These are phyloP conservation scores for Fusarium foetens DNA, from an alignment of 2,329 filamentous ascomycete species.

Conservation along the genomic window DNA sequence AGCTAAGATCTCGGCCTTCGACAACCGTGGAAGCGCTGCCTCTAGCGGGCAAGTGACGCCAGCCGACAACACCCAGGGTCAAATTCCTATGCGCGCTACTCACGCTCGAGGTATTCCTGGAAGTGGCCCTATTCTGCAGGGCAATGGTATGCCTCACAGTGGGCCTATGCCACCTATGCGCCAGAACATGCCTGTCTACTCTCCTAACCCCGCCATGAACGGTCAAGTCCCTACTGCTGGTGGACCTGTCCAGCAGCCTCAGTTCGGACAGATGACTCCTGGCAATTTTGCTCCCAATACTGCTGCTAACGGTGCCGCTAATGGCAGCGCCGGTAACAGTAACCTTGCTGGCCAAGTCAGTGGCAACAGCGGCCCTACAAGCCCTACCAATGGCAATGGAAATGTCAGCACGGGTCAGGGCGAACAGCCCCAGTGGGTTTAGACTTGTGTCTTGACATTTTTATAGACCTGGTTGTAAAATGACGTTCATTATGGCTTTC, in stretches of 20 bases:
- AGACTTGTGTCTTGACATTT: slow-evolving; percentile 43
- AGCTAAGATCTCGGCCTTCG: slow-evolving; percentile 79
- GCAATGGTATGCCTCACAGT: slow-evolving; percentile 41
- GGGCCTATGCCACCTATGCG: slow-evolving; percentile 43
- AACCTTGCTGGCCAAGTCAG: slow-evolving; percentile 25
- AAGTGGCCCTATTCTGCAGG: slow-evolving; percentile 50
- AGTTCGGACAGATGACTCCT: slow-evolving; percentile 45
- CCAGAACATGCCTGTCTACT: slow-evolving; percentile 51
- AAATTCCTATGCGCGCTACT: slow-evolving; percentile 60
- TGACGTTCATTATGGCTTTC: slow-evolving; percentile 43
- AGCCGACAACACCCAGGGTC: slow-evolving; percentile 63
- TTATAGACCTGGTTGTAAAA: slow-evolving; percentile 49
- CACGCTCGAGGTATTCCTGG: slow-evolving; percentile 57
- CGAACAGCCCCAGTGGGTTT: slow-evolving; percentile 54
- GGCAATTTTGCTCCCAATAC: slow-evolving; percentile 35
- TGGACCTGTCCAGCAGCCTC: slow-evolving; percentile 45
- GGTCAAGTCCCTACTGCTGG: slow-evolving; percentile 44
- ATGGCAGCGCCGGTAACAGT: slow-evolving; percentile 6
- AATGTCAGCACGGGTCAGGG: slow-evolving; percentile 40
- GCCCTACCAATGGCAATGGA: slow-evolving; percentile 22
- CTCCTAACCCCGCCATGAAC: slow-evolving; percentile 47
- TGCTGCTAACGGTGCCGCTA: slow-evolving; percentile 4
- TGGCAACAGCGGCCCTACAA: slow-evolving; percentile 20
- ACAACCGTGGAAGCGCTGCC: slow-evolving; percentile 57
- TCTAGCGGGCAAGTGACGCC: slow-evolving; percentile 63